phyloP scores from a whole-genome alignment of 192 early-diverging fungal species.

The Fimicolochytrium jonesii region DNA sequence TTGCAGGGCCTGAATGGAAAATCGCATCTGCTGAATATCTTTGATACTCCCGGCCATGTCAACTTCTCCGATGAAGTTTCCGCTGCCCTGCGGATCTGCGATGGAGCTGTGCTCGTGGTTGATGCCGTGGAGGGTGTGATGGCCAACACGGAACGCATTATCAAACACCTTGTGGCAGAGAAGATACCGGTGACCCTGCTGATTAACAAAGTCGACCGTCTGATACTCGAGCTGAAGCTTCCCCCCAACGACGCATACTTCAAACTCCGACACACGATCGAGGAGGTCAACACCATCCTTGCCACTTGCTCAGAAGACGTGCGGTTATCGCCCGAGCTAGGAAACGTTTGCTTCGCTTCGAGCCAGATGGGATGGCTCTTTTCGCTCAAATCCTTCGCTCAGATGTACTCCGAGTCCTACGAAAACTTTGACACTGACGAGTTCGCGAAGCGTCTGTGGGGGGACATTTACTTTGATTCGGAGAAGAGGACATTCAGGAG shows the following conservation, averaged over 20 bases:
- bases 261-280: slow-evolving; percentile 91
- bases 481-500: slow-evolving; percentile 78
- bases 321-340: slow-evolving; percentile 85
- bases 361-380: slow-evolving; percentile 91
- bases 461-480: slow-evolving; percentile 87
- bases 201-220: slow-evolving; percentile 98
- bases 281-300: slow-evolving; percentile 89
- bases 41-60: slow-evolving; percentile 95
- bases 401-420: slow-evolving; percentile 80
- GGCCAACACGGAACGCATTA: slow-evolving; percentile 85
- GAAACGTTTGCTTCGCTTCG: slow-evolving; percentile 95
- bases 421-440: slow-evolving; percentile 64
- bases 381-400: slow-evolving; percentile 85
- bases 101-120: slow-evolving; percentile 89
- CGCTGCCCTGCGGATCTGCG: slow-evolving; percentile 78
- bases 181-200: slow-evolving; percentile 76
- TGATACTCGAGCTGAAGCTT: slow-evolving; percentile 93
- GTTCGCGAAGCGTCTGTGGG: slow-evolving; percentile 93
- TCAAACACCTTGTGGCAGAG: slow-evolving; percentile 76
- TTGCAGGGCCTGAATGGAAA: slow-evolving; percentile 84
- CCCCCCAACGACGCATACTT: slow-evolving; percentile 96
- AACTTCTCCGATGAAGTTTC: slow-evolving; percentile 93
- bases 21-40: slow-evolving; percentile 80
- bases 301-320: slow-evolving; percentile 36
- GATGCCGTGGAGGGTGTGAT: slow-evolving; percentile 98